phyloP scores from a whole-genome alignment of 2,329 filamentous ascomycete genomes.

The Venturia carpophila region DNA sequence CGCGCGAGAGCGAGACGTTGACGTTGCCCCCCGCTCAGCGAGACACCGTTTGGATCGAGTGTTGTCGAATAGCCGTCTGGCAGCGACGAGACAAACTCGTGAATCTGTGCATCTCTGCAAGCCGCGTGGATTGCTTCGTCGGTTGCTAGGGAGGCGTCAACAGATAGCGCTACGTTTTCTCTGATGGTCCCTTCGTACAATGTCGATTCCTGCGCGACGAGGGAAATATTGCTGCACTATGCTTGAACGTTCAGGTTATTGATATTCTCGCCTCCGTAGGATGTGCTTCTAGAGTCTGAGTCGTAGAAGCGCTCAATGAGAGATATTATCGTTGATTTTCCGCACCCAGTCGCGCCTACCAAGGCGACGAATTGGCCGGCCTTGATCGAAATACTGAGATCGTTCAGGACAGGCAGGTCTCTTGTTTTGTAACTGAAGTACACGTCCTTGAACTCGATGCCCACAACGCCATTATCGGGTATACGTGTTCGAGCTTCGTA shows the following conservation, averaged over 20 bases:
- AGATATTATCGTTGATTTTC: constrained; percentile 63
- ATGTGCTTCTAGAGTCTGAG: constrained; percentile 53
- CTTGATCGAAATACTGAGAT: constrained; percentile 39
- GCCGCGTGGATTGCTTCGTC: constrained; percentile 28
- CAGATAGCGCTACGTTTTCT: constrained; percentile 33
- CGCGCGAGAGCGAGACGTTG: constrained; percentile 30
- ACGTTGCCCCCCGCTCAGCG: constrained; percentile 30
- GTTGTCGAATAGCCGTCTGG: constrained; percentile 31
- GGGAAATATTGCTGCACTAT: constrained; percentile 37
- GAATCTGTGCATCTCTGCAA: constrained; percentile 32
- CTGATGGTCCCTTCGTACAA: constrained; percentile 38
- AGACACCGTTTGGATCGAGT: constrained; percentile 31
- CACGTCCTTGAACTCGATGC: constrained; percentile 23
- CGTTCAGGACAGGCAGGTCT: constrained; percentile 30
- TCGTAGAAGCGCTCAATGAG: constrained; percentile 61
- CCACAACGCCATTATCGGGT: constrained; percentile 21
- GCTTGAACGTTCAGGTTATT: constrained; percentile 28
- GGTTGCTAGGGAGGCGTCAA: constrained; percentile 24
- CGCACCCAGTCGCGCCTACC: constrained; percentile 62
- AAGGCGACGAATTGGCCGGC: constrained; percentile 64
- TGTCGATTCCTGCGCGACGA: constrained; percentile 41
- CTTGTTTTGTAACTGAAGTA: constrained; percentile 26
- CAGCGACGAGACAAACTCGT: constrained; percentile 32
- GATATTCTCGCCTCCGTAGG: constrained; percentile 40
- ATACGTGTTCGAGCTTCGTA: constrained; percentile 21